Conservation (phyloP, 352 stramenopile genomes). For the Phytophthora litchii region DNA sequence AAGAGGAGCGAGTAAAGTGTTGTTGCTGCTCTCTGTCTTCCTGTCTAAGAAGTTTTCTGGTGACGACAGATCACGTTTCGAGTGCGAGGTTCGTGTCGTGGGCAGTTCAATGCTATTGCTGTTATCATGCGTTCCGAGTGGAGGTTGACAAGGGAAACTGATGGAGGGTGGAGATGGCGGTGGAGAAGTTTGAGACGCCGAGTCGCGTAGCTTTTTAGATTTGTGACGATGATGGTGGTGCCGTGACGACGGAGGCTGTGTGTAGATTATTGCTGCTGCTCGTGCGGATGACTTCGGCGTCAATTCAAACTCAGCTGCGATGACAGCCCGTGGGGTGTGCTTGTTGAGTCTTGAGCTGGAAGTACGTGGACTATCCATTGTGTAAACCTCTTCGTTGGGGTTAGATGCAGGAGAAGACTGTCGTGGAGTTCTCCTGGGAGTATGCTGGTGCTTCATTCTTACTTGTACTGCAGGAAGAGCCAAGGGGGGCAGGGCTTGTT, state of each 20-base stretch:
- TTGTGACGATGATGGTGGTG: constrained; percentile 26
- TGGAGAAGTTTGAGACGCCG: constrained; percentile 26
- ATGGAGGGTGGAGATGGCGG: constrained; percentile 14
- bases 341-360: constrained; percentile 12
- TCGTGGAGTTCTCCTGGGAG: constrained; percentile 16
- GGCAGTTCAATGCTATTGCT: constrained; percentile 8
- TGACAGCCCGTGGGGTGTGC: constrained; percentile 1
- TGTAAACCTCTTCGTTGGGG: not conserved
- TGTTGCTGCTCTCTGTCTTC: constrained; percentile 13
- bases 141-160: not conserved
- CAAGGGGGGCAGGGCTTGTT: constrained; percentile 19
- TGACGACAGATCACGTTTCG: constrained; percentile 2
- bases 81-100: constrained; percentile 5
- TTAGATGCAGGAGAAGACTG: not conserved
- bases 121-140: constrained; percentile 4
- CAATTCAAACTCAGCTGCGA: constrained; percentile 15
- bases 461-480: constrained; percentile 15
- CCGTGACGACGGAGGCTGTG: constrained; percentile 15
- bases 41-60: constrained; percentile 6
- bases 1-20: constrained; percentile 19
- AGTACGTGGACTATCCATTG: constrained; percentile 13
- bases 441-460: constrained; percentile 14
- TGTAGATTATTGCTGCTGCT: constrained; percentile 38
- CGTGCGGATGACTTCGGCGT: constrained; percentile 38
- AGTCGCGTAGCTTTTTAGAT: constrained; percentile 20